Evolutionary conservation across 129 eudicot species (phyloP).

Genomic region (Tanacetum coccineum): DNA sequence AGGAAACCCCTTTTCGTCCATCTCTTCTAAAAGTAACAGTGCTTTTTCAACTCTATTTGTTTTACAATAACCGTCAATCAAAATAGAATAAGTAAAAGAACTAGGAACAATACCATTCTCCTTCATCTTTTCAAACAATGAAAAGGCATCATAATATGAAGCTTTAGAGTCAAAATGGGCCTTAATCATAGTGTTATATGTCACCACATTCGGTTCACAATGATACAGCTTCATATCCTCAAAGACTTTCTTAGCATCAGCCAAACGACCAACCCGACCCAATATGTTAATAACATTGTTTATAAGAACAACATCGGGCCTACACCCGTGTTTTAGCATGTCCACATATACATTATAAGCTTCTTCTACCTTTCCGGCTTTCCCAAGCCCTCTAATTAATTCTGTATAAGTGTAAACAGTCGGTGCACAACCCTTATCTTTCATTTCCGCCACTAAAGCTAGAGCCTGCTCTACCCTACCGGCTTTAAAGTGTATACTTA

Average conservation of each 20-base stretch:
- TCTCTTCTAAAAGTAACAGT: slow-evolving; percentile 72
- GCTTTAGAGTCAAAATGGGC: slow-evolving; percentile 60
- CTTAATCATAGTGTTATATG: slow-evolving; percentile 82
- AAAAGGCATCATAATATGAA: slow-evolving; percentile 50
- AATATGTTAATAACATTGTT: slow-evolving; percentile 80
- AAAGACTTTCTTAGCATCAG: slow-evolving; percentile 68
- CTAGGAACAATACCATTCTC: slow-evolving; percentile 60
- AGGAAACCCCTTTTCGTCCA: slow-evolving; percentile 95
- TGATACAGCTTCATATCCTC: slow-evolving; percentile 66
- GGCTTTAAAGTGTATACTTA: slow-evolving; percentile 62
- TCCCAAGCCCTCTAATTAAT: slow-evolving; percentile 71
- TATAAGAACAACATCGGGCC: slow-evolving; percentile 78
- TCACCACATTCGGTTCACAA: slow-evolving; percentile 82
- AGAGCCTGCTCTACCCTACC: slow-evolving; percentile 69
- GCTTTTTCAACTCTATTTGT: slow-evolving; percentile 78
- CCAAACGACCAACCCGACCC: slow-evolving; percentile 66
- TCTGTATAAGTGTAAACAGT: slow-evolving; percentile 94
- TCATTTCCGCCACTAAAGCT: slow-evolving; percentile 74
- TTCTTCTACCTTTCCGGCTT: slow-evolving; percentile 72
- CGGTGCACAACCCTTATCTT: slow-evolving; percentile 50
- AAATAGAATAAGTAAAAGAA: slow-evolving; percentile 79
- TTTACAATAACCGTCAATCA: slow-evolving; percentile 91
- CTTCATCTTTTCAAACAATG: slow-evolving; percentile 71
- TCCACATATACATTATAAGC: slow-evolving; percentile 50
- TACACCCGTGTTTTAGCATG: slow-evolving; percentile 66